Percentiles rank a stretch among this genome's conserved stretches.
Evolutionary conservation across 208 protist genomes (phyloP).

Genomic region (Trypanosoma conorhini): DNA sequence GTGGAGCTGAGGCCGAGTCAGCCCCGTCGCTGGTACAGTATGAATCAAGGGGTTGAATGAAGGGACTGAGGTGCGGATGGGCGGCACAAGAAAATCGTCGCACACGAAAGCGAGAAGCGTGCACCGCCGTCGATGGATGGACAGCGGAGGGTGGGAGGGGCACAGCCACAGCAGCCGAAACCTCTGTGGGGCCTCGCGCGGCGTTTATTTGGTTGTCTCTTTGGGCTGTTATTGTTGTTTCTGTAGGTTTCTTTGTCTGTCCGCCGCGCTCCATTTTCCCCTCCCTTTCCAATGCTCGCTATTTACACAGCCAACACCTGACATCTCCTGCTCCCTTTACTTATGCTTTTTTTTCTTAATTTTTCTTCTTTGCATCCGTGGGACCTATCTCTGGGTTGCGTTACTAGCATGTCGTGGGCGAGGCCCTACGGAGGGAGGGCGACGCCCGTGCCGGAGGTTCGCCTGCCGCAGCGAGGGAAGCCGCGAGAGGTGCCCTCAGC

Average conservation of each 20-base stretch:
- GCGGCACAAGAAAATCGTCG: background rate
- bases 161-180: background rate
- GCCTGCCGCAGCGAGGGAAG: background rate
- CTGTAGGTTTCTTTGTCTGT: background rate
- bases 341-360: constrained; percentile 5
- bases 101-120: background rate
- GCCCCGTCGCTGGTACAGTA: constrained; percentile 32
- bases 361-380: constrained; percentile 5
- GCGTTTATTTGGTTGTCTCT: background rate
- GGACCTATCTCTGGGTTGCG: background rate
- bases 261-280: background rate
- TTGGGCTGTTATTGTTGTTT: constrained; percentile 9
- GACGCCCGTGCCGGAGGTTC: background rate
- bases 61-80: background rate
- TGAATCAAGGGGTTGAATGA: constrained; percentile 21
- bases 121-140: too few relatives aligned
- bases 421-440: constrained; percentile 1
- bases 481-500: background rate
- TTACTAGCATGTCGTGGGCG: background rate
- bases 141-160: background rate
- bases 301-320: background rate
- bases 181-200: too few relatives aligned
- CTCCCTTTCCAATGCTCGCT: background rate
- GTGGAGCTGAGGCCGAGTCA: constrained; percentile 64
- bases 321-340: background rate